Evolutionary conservation across 2,329 filamentous ascomycete genomes (phyloP), one percentile per base, ranked within the genome.

Genomic region (Herpotrichia juniperi): DNA sequence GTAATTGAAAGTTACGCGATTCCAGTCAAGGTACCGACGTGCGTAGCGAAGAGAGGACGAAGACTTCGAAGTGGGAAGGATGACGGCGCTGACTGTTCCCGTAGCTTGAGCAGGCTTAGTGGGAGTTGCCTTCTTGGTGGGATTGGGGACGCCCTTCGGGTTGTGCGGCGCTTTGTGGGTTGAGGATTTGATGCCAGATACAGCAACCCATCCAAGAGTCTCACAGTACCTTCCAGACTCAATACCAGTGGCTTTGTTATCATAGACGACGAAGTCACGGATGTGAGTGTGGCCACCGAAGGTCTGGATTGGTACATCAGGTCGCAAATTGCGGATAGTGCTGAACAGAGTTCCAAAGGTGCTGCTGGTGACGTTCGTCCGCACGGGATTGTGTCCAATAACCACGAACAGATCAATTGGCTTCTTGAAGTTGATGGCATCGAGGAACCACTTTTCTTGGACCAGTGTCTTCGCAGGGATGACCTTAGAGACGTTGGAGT

Each of bases 161-260:
- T 72, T 69, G 46, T 74, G 77, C 22, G 76, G 77, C 4, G 61
- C 57, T 28, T 74, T 76, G 64, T 78, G 81, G 46, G 77, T 78
- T 28, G 67, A 70, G 1, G 72, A 74, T 46, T 80, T 67, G 58
- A 88, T 81, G 14, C 86, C 86, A 44, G 79, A 81, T 73, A 88
- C 81, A n/a, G 84, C 82, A 19, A 87, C 67, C 83, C 84, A 89
- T 21, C 86, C 86, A 0, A 88, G 75, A 1, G 86, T 88, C 72
- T 89, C 86, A 64, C 86, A 88, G 69, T 88, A 89, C 46, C 84
- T 79, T 5, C 84, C 85, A 2, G 85, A 83, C 59, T 87, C 85
- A 8, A 88, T 75, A 0, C 79, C 85, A 4, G 85, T 85, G 5
- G 83, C 81, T 59, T 79, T 80, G 50, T 83, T 78, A 63, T 89